Evolutionary conservation across 345 rosid species (phyloP), one percentile per base, ranked within the genome.

Genomic region (Arabidopsis thaliana): DNA sequence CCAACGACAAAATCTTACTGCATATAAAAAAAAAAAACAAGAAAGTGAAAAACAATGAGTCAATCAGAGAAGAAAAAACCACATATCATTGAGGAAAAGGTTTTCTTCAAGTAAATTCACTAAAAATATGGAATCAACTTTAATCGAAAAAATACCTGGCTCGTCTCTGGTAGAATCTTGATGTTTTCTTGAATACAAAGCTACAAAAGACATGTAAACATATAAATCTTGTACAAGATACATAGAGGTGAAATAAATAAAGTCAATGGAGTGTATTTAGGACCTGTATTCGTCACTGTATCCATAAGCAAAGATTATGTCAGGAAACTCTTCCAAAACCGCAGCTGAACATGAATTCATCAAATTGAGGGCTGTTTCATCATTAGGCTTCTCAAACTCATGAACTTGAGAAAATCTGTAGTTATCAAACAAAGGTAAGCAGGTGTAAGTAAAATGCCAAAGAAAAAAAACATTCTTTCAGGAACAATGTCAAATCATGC

Each of bases 101-200:
- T 42, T 28, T 23, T 63, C 25, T 51, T 48, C 48, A 23, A 45
- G 25, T 13, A 7, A 63, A 40, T 20, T 33, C 23, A 2, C 11
- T 44, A 53, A 33, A 48, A 8, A 41, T 8, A 49, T 57, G 0
- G 14, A 51, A 51, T 13, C 6, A 66, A 74, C 7, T 58, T 7
- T 25, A 63, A 7, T 41, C 0, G 59, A 56, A 38, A 4, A 62
- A 33, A 36, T 33, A 91, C 97, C 97, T 89, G 83, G 89, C 89
- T 60, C 97, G 89, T 73, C 98, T 83, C 75, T 88, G 92, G 80
- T 93, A 89, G 85, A 91, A 91, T 69, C 81, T 86, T 25, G 94
- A 80, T 28, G 85, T 85, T 80, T 84, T 88, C 90, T 91, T 89
- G 79, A 91, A 88, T 55, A 86, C 83, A 81, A 93, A 93, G 84